Base-by-base conservation (phyloP, 2,329 filamentous ascomycete species). In the Mollisia scopiformis region DNA sequence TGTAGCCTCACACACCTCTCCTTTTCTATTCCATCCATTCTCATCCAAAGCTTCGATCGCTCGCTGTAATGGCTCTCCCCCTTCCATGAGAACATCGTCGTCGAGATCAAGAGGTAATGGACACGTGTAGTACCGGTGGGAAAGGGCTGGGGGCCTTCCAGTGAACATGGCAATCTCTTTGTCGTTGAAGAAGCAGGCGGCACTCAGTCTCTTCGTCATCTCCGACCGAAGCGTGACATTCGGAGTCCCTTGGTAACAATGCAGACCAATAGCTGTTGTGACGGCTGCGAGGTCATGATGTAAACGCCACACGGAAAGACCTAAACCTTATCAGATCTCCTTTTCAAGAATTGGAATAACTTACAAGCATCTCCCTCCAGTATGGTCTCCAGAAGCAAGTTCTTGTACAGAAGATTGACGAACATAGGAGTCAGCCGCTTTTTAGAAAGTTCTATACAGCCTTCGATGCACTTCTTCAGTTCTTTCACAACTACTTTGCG, bases 141-240 rank as follows among this genome's bases (percentile, higher is more conserved):
- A 72, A 21, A 79, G 58, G 1, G 78, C 68, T 0, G 77, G 78
- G 2, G 78, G 78, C 5, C 78, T 67, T 1, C 78, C 79, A 1
- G 78, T 79, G 39, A 80, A 78, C 1, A 76, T 74, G 6, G 76
- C 75, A 3, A 76, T 63, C 1, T 73, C 68, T 64, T 78, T 78
- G 55, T 78, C 76, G 23, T 55, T 51, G 27, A 35, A 74, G 23
- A 68, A 68, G 13, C 52, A 56, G 16, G 39, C 53, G 3, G 37
- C 58, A 33, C 58, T 59, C 7, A 63, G 23, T 19, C 62, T 33
- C 16, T 65, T 66, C 3, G 54, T 61, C 52, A 66, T 60, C 49
- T 66, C 66, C 6, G 63, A 64, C 11, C 54, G 58, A 1, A 66
- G 51, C 3, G 58, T 63, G 7, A 64, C 28, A 11, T 28, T 27